Evolutionary conservation across 768 basidiomycete genomes (phyloP), one percentile per base, ranked within the genome.

Genomic region (Chalciporus sphaerocephalus): DNA sequence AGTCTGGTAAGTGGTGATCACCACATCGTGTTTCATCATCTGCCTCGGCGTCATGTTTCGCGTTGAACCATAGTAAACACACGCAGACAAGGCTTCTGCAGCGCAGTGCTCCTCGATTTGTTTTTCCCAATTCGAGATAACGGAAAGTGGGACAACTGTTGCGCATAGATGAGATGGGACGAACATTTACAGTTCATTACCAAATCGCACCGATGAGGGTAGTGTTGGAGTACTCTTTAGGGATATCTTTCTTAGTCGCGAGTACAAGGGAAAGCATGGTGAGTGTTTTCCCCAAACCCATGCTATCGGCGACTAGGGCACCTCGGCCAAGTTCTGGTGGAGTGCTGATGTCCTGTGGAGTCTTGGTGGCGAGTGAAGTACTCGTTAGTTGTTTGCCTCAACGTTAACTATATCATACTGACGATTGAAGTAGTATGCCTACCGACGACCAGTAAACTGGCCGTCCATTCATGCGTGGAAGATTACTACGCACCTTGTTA

Each of bases 251-350:
- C 59, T 83, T 85, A 2, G 92, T 93, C 2, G 87, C 81, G 21
- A 93, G 64, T 32, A 92, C 75, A 13, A 96, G 72, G 5, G 91
- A 74, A 32, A 96, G 69, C 78, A 92, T 91, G 0, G 89, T 92
- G 33, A 96, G 70, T 0, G 94, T 96, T 73, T 95, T 96, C 0
- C 93, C 93, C 45, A 79, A 55, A 44, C 83, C 92, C 93, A 96
- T 96, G 32, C 88, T 87, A 66, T 95, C 93, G 1, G 86, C 92
- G 46, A 87, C 81, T 40, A 95, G 69, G 2, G 89, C 92, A n/a
- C 93, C 93, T 56, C 83, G 72, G 9, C 91, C 91, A 17, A 94
- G 76, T 0, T 54, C 53, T 2, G 92, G 92, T 17, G 66, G 64
- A 2, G 51, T 47, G 2, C 72, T 58, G 0, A 68, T 66, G 42